Conservation (phyloP, 2,329 filamentous ascomycete species). For the Aschersonia sp. region DNA sequence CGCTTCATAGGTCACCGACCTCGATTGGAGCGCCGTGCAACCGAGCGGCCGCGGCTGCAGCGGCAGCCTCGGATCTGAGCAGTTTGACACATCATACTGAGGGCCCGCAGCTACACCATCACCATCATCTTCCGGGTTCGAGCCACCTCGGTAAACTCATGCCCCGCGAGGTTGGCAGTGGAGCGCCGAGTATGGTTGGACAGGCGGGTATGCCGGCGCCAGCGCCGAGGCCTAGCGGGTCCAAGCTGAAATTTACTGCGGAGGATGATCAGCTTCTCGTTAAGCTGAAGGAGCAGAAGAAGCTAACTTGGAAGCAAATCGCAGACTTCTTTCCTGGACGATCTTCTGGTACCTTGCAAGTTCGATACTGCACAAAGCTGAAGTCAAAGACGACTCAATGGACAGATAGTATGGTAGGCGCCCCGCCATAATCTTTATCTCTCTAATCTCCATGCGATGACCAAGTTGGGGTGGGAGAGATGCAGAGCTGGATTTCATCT, state of each 20-base stretch:
- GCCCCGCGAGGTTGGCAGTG: slow-evolving; percentile 41
- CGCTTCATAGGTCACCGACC: slow-evolving; percentile 39
- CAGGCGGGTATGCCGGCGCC: slow-evolving; percentile 77
- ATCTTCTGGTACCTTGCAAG: slow-evolving; percentile 80
- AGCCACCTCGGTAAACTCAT: slow-evolving; percentile 55
- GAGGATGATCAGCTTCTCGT: slow-evolving; percentile 82
- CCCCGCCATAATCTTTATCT: no score
- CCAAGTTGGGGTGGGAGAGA: no score
- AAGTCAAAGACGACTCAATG: slow-evolving; percentile 89
- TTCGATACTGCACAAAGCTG: slow-evolving; percentile 87
- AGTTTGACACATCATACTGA: slow-evolving; percentile 1
- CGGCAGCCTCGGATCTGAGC: slow-evolving; percentile 6
- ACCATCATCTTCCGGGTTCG: slow-evolving; percentile 66
- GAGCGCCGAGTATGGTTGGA: slow-evolving; percentile 74
- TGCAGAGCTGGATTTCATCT: no score
- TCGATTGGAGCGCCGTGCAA: slow-evolving; percentile 37
- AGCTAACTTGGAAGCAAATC: slow-evolving; percentile 94
- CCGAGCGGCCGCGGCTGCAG: slow-evolving; percentile 23
- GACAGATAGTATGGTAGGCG: slow-evolving; percentile 79
- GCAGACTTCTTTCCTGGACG: slow-evolving; percentile 89
- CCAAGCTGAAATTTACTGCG: slow-evolving; percentile 86
- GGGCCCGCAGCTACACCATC: slow-evolving; percentile 42
- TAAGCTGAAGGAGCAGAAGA: slow-evolving; percentile 87
- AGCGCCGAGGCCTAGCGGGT: slow-evolving; percentile 65
- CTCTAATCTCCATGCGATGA: no score